Evolutionary conservation across 208 protist species (phyloP), one percentile per base, ranked within the genome.

Genomic region (Vickermania ingenoplastis): DNA sequence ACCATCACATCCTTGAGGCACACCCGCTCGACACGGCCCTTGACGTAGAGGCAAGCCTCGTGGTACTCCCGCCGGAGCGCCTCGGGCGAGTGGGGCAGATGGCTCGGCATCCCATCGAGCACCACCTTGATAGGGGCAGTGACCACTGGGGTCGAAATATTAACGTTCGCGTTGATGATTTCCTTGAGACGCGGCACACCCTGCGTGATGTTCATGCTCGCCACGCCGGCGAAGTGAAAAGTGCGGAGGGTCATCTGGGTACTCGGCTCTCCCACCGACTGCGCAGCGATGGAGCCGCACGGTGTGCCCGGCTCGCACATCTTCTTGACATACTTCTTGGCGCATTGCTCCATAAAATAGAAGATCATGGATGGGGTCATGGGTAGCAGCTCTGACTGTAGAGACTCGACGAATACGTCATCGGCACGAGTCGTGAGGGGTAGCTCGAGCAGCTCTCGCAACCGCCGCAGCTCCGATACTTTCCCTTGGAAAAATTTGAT

Each of bases 191-290:
- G 89, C 29, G 96, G 95, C 30, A 98, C 95, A 90, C 95, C 96
- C 48, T 97, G 88, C 17, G 96, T 98, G 69, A 98, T 95, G 73
- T 79, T 99, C 98, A 99, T 99, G 59, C 92, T 97, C 29, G 99
- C 97, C 21, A 99, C 97, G 65, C 99, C 99, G 31, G 99, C 99
- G 83, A 99, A 99, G 86, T 99, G 98, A 82, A 99, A 99, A 22
- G 98, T 99, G 67, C 98, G 98, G 17, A 99, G 83, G 0, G 98
- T 99, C 98, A 99, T 99, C 70, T 99, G 98, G 31, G 99, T 99
- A 30, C 88, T 97, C 28, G 99, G 99, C 77, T 99, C 99, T 58
- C 98, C 98, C 52, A 99, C 98, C 7, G 85, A 97, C 85, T 99
- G 98, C 3, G 96, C 99, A 27, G 92, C 98, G 57, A 99, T 82